Evolutionary conservation across 2,329 filamentous ascomycete genomes (phyloP).

Genomic region (Sclerotinia borealis): DNA sequence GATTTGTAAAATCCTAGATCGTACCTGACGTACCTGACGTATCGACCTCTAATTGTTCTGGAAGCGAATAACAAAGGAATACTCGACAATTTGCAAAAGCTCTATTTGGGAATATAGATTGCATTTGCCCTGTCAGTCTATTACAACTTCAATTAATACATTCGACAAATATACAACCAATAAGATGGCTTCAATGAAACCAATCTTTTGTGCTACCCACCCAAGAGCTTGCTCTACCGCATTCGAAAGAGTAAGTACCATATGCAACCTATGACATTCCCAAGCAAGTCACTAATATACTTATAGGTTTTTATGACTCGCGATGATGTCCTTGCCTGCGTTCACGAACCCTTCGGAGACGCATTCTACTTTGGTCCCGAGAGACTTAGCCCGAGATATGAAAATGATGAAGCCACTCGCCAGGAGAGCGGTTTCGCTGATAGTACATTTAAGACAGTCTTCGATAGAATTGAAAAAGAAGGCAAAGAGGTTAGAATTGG

Average conservation of each 20-base stretch:
- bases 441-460: conserved; percentile 69
- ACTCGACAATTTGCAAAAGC: conserved; percentile 11
- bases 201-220: conserved; percentile 90
- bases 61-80: conserved; percentile 5
- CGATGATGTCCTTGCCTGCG: conserved; percentile 69
- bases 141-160: not conserved
- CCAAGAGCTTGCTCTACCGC: conserved; percentile 93
- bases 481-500: conserved; percentile 49
- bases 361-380: conserved; percentile 96
- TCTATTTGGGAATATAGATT: conserved; percentile 29
- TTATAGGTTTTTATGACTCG: conserved; percentile 94
- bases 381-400: conserved; percentile 72
- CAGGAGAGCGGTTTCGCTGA: conserved; percentile 59
- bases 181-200: conserved; percentile 62
- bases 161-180: conserved; percentile 6
- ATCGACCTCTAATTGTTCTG: conserved; percentile 1
- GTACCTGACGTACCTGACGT: not conserved
- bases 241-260: conserved; percentile 71
- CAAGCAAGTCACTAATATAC: conserved; percentile 8
- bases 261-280: not conserved
- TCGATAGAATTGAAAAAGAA: conserved; percentile 68
- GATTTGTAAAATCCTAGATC: not conserved
- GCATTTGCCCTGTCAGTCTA: conserved; percentile 10
- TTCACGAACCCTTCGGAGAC: conserved; percentile 96
- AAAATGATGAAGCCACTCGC: conserved; percentile 54